phyloP scores from a whole-genome alignment of 2,329 filamentous ascomycete genomes.

The Hypoxylon sp. region DNA sequence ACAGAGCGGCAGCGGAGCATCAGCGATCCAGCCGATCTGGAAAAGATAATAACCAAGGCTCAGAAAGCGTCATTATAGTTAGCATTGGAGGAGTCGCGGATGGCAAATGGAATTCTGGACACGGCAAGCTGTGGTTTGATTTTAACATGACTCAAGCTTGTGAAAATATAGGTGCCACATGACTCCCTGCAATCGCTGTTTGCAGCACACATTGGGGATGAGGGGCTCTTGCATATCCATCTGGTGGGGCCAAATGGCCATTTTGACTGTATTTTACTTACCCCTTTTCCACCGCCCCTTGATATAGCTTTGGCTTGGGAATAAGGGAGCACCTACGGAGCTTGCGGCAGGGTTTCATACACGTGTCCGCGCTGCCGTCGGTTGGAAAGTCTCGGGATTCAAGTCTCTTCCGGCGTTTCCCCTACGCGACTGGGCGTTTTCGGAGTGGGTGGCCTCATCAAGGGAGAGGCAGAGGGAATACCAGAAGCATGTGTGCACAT shows the following conservation, averaged over 20 bases:
- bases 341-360: neutral
- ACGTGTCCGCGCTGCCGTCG: neutral
- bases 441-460: neutral
- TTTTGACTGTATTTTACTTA: slow-evolving; percentile 4
- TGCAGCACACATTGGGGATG: slow-evolving; percentile 12
- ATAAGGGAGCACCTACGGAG: neutral
- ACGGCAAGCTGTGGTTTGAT: slow-evolving; percentile 14
- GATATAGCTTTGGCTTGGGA: slow-evolving; percentile 3
- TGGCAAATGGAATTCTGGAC: slow-evolving; percentile 6
- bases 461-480: neutral
- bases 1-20: slow-evolving; percentile 69
- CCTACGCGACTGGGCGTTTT: slow-evolving; percentile 15
- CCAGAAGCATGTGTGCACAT: slow-evolving; percentile 5
- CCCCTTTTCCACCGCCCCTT: neutral
- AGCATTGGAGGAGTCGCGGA: neutral
- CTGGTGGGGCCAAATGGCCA: slow-evolving; percentile 2
- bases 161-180: slow-evolving; percentile 32
- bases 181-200: slow-evolving; percentile 20
- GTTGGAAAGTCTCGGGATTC: neutral
- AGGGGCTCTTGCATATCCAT: slow-evolving; percentile 28
- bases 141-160: slow-evolving; percentile 11
- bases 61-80: slow-evolving; percentile 45
- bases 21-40: slow-evolving; percentile 55
- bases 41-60: slow-evolving; percentile 34
- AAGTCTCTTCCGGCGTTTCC: slow-evolving; percentile 16